Percentiles rank a stretch among this genome's conserved stretches.
Conservation (phyloP, 352 stramenopile species). For the Pythium sukuiense region DNA sequence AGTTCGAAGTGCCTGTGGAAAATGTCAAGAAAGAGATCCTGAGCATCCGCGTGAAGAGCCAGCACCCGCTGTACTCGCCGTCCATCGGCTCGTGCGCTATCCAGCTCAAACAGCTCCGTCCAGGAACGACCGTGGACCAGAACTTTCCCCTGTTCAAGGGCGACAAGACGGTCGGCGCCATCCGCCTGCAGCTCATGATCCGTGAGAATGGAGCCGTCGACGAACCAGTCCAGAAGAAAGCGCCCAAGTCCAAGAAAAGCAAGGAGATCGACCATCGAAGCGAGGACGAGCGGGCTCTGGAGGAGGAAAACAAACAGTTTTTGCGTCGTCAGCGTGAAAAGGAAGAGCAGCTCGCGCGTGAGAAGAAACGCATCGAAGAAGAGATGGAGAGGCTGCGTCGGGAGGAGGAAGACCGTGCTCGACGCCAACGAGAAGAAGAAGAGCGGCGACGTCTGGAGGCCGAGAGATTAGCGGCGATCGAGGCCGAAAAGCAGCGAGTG, state of each 20-base stretch:
- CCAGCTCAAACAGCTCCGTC: slow-evolving; percentile 47
- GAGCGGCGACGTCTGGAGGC: slow-evolving; percentile 13
- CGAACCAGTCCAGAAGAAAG: slow-evolving; percentile 1
- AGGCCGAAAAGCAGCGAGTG: slow-evolving; percentile 12
- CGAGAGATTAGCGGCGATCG: slow-evolving; percentile 4
- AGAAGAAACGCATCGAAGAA: slow-evolving; percentile 24
- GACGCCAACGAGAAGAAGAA: slow-evolving; percentile 24
- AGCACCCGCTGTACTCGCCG: slow-evolving; percentile 63
- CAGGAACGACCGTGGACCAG: slow-evolving; percentile 48
- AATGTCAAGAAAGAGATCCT: slow-evolving; percentile 52
- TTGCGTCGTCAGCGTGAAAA: slow-evolving; percentile 22
- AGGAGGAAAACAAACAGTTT: slow-evolving; percentile 11
- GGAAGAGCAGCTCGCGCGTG: slow-evolving; percentile 21
- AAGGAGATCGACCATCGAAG: slow-evolving; percentile 5
- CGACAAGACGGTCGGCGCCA: slow-evolving; percentile 35
- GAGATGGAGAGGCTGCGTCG: slow-evolving; percentile 21
- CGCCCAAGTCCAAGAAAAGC: slow-evolving; percentile 8
- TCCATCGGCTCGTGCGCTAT: slow-evolving; percentile 61
- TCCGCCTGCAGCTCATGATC: slow-evolving; percentile 57
- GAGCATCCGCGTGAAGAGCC: slow-evolving; percentile 74
- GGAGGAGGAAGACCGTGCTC: slow-evolving; percentile 20
- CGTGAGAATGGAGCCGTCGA: slow-evolving; percentile 16
- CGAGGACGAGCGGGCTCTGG: not conserved
- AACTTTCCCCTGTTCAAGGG: slow-evolving; percentile 62
- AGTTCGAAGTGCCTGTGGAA: slow-evolving; percentile 61